Conservation (phyloP, 352 stramenopile species). For the Peronospora farinosa region DNA sequence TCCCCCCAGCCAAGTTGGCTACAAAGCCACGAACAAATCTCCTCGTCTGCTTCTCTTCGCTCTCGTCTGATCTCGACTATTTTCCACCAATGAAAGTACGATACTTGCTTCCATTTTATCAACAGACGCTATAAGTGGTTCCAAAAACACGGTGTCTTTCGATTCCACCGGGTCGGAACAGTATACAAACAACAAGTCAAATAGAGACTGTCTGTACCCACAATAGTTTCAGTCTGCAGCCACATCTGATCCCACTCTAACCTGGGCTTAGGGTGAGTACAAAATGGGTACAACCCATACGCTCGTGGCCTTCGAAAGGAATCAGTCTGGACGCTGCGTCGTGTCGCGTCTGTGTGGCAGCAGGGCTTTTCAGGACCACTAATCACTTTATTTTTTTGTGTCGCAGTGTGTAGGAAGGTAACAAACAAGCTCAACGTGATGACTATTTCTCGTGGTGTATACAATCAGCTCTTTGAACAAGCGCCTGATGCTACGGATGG, state of each 20-base stretch:
- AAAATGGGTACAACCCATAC: constrained; percentile 28
- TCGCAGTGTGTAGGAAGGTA: background rate
- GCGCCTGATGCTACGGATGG: constrained; percentile 21
- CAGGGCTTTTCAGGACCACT: background rate
- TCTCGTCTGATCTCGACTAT: background rate
- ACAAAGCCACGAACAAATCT: too few relatives aligned
- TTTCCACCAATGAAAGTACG: background rate
- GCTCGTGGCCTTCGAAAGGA: constrained; percentile 15
- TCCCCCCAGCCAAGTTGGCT: too few relatives aligned
- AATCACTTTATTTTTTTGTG: constrained; percentile 13
- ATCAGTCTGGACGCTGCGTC: constrained; percentile 1
- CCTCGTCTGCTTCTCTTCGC: too few relatives aligned
- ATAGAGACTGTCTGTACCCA: constrained; percentile 10
- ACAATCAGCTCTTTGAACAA: constrained; percentile 81
- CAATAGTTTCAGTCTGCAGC: constrained; percentile 22
- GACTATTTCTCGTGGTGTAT: constrained; percentile 79
- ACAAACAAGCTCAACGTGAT: constrained; percentile 31
- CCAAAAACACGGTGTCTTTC: background rate
- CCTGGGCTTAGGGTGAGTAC: background rate
- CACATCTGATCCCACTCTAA: constrained; percentile 6
- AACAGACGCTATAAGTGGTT: background rate
- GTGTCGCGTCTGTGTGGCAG: constrained; percentile 3
- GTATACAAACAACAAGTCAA: constrained; percentile 10
- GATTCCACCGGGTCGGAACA: background rate
- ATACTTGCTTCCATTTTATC: background rate